Evolutionary conservation across 345 rosid genomes (phyloP), one percentile per base, ranked within the genome.

Genomic region (Moricandia moricandioides): DNA sequence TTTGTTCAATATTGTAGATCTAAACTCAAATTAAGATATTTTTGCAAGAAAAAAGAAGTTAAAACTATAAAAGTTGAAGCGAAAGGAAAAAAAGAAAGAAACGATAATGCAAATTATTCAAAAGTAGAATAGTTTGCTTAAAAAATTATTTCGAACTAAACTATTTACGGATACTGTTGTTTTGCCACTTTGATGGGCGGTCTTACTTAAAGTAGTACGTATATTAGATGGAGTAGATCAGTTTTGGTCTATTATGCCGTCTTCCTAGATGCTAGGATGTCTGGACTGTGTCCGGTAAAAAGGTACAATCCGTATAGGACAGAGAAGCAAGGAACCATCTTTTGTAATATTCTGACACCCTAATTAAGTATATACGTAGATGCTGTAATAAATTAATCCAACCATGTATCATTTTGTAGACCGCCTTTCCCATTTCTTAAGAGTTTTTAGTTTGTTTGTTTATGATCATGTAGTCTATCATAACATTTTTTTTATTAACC

Each of bases 161-260:
- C 33, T 30, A 10, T 31, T 17, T 1, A 18, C 30, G 43, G 56
- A 43, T 45, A 51, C 3, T 56, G 12, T 13, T 58, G 16, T 35
- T 12, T 27, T 63, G 70, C 76, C 30, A 27, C 64, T 64, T 39
- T 64, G 57, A 55, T 65, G 58, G 56, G 65, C 43, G 43, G 12
- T 37, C 43, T 8, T 11, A 3, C 9, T 37, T 37, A 10, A 37
- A 37, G 43, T 9, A 37, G 43, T 37, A 12, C n/a, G 37, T 61
- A 24, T 13, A 34, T 58, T 43, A 45, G 65, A 73, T 13, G 26
- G 40, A 72, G 7, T 10, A 52, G 1, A 35, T 27, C 6, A 13
- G 47, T 58, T 57, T 66, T 33, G 67, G 60, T 59, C 62, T 67
- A 33, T 45, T 74, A 33, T 58, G 67, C 67, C 60, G 60, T 31